phyloP scores from a whole-genome alignment of 805 yeast species.

The Yarrowia yakushimensis region DNA sequence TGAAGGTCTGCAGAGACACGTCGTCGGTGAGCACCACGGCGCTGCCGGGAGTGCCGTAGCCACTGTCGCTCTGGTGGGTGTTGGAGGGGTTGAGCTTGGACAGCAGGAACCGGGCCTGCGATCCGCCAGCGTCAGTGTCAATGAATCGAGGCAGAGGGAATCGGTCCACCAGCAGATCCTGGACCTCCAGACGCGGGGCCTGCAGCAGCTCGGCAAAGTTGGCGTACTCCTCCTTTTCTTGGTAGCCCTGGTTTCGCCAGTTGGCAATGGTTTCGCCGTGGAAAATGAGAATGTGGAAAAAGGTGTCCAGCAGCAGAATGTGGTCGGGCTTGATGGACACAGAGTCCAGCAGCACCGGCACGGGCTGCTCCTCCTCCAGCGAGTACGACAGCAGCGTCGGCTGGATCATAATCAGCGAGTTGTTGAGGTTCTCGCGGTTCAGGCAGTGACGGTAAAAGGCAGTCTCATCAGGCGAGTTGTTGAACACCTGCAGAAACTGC shows the following conservation, averaged over 20 bases:
- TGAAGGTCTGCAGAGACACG: conserved; percentile 89
- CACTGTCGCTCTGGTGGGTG: conserved; percentile 59
- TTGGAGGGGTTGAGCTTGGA: conserved; percentile 90
- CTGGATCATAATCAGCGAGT: conserved; percentile 92
- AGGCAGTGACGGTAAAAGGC: conserved; percentile 89
- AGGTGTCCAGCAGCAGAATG: conserved; percentile 81
- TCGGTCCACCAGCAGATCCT: conserved; percentile 79
- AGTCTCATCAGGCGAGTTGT: conserved; percentile 95
- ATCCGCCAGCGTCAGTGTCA: conserved; percentile 93
- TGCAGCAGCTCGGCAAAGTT: conserved; percentile 78
- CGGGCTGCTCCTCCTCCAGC: conserved; percentile 70
- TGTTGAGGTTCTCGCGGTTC: conserved; percentile 80
- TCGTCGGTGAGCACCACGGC: conserved; percentile 95
- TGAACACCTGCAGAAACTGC: conserved; percentile 87
- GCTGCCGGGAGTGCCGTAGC: conserved; percentile 50
- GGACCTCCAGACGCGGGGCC: conserved; percentile 84
- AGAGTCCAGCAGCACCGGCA: conserved; percentile 84
- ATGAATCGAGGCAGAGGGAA: conserved; percentile 94
- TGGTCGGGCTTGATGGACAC: conserved; percentile 81
- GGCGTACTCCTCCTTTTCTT: conserved; percentile 78
- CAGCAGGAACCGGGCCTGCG: conserved; percentile 90
- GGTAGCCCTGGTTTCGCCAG: conserved; percentile 91
- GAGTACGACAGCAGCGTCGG: conserved; percentile 85
- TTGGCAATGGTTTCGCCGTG: conserved; percentile 89
- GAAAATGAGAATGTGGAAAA: conserved; percentile 86